These are phyloP conservation scores for Camellia lanceoleosa DNA, from an alignment of 148 eudicot genomes.

Conservation along the genomic window DNA sequence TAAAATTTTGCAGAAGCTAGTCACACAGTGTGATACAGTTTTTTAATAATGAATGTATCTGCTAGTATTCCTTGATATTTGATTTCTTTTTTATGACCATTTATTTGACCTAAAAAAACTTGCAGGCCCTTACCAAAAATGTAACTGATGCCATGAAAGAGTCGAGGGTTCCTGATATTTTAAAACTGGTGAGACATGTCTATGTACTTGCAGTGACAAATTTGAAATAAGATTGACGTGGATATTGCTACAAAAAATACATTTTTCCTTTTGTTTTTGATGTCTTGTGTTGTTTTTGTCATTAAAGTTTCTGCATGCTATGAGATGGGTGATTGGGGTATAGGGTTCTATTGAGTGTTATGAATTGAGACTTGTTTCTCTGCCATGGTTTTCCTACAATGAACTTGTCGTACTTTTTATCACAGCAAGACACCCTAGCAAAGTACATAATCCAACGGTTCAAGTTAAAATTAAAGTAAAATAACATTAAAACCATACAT, in stretches of 20 bases:
- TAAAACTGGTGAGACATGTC: conserved; percentile 53
- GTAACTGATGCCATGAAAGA: conserved; percentile 84
- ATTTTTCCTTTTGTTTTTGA: not conserved
- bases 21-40: conserved; percentile 10
- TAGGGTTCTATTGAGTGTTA: not conserved
- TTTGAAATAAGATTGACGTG: not conserved
- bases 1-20: not conserved
- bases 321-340: too few relatives aligned
- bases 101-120: not conserved
- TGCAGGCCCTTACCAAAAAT: conserved; percentile 76
- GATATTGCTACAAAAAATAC: not conserved
- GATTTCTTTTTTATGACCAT: not conserved
- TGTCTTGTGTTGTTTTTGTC: not conserved
- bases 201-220: not conserved
- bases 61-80: not conserved
- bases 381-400: too few relatives aligned
- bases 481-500: too few relatives aligned
- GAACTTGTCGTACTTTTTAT: too few relatives aligned
- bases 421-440: too few relatives aligned
- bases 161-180: conserved; percentile 64
- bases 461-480: too few relatives aligned
- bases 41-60: not conserved
- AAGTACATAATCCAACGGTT: too few relatives aligned
- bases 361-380: not conserved
- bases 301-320: not conserved